phyloP scores from a whole-genome alignment of 2,329 filamentous ascomycete species.

The Dendrostoma leiphaemia region DNA sequence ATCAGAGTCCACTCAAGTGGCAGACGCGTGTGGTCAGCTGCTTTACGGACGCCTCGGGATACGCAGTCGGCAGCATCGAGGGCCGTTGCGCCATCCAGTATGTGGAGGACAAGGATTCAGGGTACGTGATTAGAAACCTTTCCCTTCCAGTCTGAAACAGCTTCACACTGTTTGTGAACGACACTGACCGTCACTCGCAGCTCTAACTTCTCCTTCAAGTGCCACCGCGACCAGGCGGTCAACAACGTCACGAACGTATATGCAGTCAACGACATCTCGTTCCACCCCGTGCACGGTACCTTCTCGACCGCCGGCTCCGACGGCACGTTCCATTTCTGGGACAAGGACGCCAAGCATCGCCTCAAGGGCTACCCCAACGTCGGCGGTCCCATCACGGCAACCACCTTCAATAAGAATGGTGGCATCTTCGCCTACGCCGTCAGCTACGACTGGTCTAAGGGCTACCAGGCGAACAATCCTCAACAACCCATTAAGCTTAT shows the following conservation, averaged over 20 bases:
- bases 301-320: conserved; percentile 96
- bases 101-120: conserved; percentile 90
- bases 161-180: neutral
- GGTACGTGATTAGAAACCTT: conserved; percentile 37
- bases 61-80: conserved; percentile 94
- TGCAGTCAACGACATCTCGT: conserved; percentile 94
- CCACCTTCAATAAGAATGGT: conserved; percentile 86
- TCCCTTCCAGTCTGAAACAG: neutral
- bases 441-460: conserved; percentile 98
- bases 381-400: conserved; percentile 83
- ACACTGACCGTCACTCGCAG: conserved; percentile 34
- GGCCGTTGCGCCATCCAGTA: conserved; percentile 98
- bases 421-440: conserved; percentile 85
- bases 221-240: conserved; percentile 79
- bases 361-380: conserved; percentile 85
- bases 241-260: conserved; percentile 84
- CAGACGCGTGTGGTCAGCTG: conserved; percentile 94
- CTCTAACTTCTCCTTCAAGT: conserved; percentile 99
- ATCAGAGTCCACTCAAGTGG: conserved; percentile 96
- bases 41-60: conserved; percentile 88
- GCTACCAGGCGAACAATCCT: conserved; percentile 79
- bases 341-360: conserved; percentile 86
- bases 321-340: conserved; percentile 96
- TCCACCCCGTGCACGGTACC: conserved; percentile 96
- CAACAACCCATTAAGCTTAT: conserved; percentile 77